Conservation (phyloP, 106 monocot species). For the Allium fistulosum region DNA sequence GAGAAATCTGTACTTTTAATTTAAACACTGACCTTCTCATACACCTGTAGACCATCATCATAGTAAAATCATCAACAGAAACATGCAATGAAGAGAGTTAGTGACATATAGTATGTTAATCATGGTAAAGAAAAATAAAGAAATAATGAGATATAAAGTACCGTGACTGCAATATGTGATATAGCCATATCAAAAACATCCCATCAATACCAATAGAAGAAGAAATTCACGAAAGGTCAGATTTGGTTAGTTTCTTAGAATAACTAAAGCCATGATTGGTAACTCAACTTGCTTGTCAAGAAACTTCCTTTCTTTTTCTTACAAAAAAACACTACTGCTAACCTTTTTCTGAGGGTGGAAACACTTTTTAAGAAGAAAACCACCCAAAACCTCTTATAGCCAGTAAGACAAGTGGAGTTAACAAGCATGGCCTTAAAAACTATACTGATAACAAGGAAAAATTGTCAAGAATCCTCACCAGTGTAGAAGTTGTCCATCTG, state of each 20-base stretch:
- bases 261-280: not conserved
- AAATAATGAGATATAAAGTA: constrained; percentile 26
- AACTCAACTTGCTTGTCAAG: no score
- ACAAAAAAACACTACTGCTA: no score
- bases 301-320: no score
- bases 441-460: not conserved
- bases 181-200: not conserved
- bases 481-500: constrained; percentile 99
- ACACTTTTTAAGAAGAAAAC: no score
- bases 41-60: constrained; percentile 48
- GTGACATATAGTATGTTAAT: not conserved
- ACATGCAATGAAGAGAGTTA: constrained; percentile 1
- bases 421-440: not conserved
- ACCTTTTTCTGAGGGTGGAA: no score
- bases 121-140: constrained; percentile 6
- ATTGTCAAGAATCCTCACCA: constrained; percentile 28
- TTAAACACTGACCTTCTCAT: constrained; percentile 78
- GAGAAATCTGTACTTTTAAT: not conserved
- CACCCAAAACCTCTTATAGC: no score
- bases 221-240: constrained; percentile 3
- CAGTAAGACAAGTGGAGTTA: no score
- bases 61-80: not conserved
- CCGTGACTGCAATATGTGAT: constrained; percentile 58
- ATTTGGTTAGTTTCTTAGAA: not conserved
- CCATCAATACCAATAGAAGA: constrained; percentile 2